Evolutionary conservation across 805 yeast genomes (phyloP), one percentile per base, ranked within the genome.

Genomic region (Scheffersomyces ergatensis): DNA sequence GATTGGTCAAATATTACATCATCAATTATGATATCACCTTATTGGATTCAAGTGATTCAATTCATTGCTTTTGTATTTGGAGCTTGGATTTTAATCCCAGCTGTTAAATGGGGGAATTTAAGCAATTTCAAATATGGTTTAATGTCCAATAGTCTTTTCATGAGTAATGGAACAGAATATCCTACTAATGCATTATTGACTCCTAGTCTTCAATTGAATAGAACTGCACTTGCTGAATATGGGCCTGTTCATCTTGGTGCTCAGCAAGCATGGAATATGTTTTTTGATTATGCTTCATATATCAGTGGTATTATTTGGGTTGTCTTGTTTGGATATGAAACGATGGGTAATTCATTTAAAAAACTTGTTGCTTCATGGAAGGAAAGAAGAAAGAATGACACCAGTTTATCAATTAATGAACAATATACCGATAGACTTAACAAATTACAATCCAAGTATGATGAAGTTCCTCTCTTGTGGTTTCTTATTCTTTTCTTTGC

Each of bases 1-100:
- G 77, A 73, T 44, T 73, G 78, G 77, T 67, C 76, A 40, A 73
- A 73, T 46, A 69, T 73, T 36, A 67, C 77, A 1, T 72, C 76
- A 0, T 52, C 59, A 6, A 73, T 73, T 33, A 67, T 73, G 76
- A 45, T 72, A 45, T 59, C 65, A 27, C 78, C 78, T 1, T 73
- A 72, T 49, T 71, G 75, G 76, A 69, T 75, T 9, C 72, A 67
- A 29, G 65, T 66, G 9, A 56, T 72, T 33, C 73, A 71, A 46
- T 73, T 73, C 47, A 38, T 55, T 4, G 77, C 71, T 1, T 73
- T 70, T 56, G 67, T 57, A 0, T n/a, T 63, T 11, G 63, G 69
- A 13, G 73, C 76, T 15, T 73, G 77, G 77, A 47, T 65, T 2
- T 48, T 69, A 33, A 54, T 73, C 21, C 78, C 78, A 1, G 50